phyloP scores from a whole-genome alignment of 2,329 filamentous ascomycete genomes.

The Aspergillus floridensis region DNA sequence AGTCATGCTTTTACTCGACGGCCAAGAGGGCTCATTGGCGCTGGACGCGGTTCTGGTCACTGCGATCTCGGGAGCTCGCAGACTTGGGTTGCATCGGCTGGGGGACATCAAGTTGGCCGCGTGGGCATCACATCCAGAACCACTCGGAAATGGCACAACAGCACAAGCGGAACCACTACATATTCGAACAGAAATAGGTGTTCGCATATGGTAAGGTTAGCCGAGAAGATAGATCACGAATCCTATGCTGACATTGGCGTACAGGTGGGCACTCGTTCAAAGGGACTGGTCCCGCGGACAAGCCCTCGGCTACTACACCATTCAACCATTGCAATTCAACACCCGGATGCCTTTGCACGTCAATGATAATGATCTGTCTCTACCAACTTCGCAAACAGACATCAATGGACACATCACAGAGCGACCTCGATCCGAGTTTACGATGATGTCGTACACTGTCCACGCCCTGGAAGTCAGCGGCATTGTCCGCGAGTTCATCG shows the following conservation, averaged over 20 bases:
- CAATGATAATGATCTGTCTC: slow-evolving; percentile 15
- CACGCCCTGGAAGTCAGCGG: background rate
- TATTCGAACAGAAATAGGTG: background rate
- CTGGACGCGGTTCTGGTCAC: slow-evolving; percentile 15
- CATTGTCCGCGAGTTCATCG: background rate
- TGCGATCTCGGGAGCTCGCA: slow-evolving; percentile 16
- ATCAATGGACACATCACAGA: background rate
- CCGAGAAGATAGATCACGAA: too few species aligned
- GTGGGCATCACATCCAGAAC: background rate
- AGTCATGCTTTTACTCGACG: slow-evolving; percentile 17
- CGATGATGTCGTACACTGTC: background rate
- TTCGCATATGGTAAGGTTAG: background rate
- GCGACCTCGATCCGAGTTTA: background rate
- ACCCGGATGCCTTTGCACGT: slow-evolving; percentile 18
- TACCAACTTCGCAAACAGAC: background rate
- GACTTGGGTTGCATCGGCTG: slow-evolving; percentile 12
- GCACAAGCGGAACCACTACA: background rate
- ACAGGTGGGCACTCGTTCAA: slow-evolving; percentile 17
- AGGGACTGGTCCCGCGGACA: slow-evolving; percentile 21
- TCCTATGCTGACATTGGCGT: background rate
- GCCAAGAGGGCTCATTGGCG: slow-evolving; percentile 2
- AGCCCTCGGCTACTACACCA: slow-evolving; percentile 18
- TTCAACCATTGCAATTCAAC: slow-evolving; percentile 16
- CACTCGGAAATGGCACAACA: background rate
- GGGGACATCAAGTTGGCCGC: slow-evolving; percentile 2